Evolutionary conservation across 805 yeast species (phyloP).

Genomic region (Pichia thaimueangensis): DNA sequence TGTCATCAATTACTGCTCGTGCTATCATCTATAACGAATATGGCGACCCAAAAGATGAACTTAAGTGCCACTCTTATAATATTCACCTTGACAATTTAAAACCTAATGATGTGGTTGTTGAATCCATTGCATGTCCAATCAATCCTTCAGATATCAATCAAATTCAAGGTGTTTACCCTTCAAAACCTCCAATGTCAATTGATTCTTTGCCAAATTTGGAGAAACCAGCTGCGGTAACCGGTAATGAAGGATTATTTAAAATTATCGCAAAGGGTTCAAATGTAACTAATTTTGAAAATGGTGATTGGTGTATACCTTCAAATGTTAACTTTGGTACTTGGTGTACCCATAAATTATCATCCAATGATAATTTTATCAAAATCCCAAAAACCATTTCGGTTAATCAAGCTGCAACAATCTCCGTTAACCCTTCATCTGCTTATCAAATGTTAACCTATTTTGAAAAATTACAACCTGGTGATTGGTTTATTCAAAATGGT

Average conservation of each 20-base stretch:
- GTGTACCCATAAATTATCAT: constrained; percentile 69
- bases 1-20: constrained; percentile 34
- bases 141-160: constrained; percentile 90
- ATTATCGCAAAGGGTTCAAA: constrained; percentile 64
- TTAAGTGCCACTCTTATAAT: constrained; percentile 45
- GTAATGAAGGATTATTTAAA: constrained; percentile 90
- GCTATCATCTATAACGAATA: constrained; percentile 63
- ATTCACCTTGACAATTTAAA: constrained; percentile 28
- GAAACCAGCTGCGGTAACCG: constrained; percentile 75
- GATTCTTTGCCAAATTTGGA: constrained; percentile 44
- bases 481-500: constrained; percentile 95
- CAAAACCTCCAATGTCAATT: constrained; percentile 54
- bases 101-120: constrained; percentile 51
- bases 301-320: constrained; percentile 87
- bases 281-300: constrained; percentile 43
- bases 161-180: constrained; percentile 79
- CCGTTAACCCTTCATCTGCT: constrained; percentile 92
- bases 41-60: constrained; percentile 58
- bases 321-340: constrained; percentile 86
- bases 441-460: constrained; percentile 77
- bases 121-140: constrained; percentile 73
- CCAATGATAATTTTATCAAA: constrained; percentile 46
- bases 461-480: constrained; percentile 54
- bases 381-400: constrained; percentile 49
- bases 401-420: constrained; percentile 76